These are phyloP conservation scores for Ophiosphaerella herpotricha DNA, from an alignment of 2,329 filamentous ascomycete genomes.

Conservation along the genomic window DNA sequence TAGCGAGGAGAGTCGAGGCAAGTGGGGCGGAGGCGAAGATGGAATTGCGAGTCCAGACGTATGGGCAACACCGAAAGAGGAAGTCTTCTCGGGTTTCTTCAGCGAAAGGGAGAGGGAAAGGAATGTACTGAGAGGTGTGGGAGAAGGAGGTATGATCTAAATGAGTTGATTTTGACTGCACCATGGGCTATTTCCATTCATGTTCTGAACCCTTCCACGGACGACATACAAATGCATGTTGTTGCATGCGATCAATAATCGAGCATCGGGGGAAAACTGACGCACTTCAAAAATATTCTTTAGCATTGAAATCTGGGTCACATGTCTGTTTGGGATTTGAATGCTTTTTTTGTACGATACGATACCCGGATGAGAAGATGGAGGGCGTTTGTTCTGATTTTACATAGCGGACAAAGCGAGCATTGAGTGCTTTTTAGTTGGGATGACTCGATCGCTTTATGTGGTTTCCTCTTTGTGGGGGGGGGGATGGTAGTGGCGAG, in stretches of 20 bases:
- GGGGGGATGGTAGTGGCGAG: too few species aligned
- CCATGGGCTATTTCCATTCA: too few species aligned
- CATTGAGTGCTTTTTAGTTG: too few species aligned
- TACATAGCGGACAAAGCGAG: too few species aligned
- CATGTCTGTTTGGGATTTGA: not conserved
- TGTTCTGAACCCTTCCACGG: too few species aligned
- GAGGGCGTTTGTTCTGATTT: not conserved
- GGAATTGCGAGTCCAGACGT: constrained; percentile 36
- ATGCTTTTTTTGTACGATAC: not conserved
- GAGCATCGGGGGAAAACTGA: not conserved
- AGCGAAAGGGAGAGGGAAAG: not conserved
- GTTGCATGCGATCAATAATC: too few species aligned
- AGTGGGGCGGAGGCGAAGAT: constrained; percentile 16
- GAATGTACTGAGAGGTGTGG: not conserved
- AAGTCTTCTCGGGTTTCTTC: constrained; percentile 23
- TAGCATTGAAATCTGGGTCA: too few species aligned
- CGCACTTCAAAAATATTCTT: not conserved
- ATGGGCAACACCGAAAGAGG: constrained; percentile 47
- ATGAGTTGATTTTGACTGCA: too few species aligned
- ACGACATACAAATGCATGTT: too few species aligned
- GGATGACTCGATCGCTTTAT: too few species aligned
- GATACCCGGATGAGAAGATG: not conserved
- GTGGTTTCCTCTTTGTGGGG: too few species aligned
- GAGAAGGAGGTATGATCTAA: too few species aligned
- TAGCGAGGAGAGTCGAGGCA: constrained; percentile 8